Base-by-base conservation (phyloP, 176 grass and related monocot genomes). In the Chrysopogon serrulatus region DNA sequence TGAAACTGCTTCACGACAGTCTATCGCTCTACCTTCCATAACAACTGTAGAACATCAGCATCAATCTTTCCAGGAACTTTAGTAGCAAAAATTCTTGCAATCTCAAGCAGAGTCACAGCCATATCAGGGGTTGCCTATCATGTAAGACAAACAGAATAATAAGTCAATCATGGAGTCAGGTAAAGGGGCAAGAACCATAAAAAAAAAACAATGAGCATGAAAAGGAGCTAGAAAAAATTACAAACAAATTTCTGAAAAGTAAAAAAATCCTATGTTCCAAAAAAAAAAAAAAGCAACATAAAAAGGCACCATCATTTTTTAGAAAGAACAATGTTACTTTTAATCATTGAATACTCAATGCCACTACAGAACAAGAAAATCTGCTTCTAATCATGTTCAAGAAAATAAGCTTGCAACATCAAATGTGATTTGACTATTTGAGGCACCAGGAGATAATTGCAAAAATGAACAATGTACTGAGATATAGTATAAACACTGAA, bases 21-120 rank as follows among this genome's bases (percentile, higher is more conserved):
- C 84, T 94, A 99, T 93, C 91, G 80, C 77, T 47, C 84, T 94
- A 99, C 96, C 92, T 99, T 99, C 96, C 96, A 99, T 59, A 99
- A 80, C 66, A 99, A 82, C 85, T 99, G 96, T 75, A 99, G 80
- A 72, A 99, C 96, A 86, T 99, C 96, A 86, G 96, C 93, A 90
- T 99, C 93, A 71, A 96, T 99, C 80, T 99, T 99, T 78, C 96
- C 96, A 90, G 96, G 96, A 84, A 93, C 96, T 87, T 99, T 99
- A 30, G 96, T 99, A 45, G 96, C 96, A 90, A 99, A 99, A 85
- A 99, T 94, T 93, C 96, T 94, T 48, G 93, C 96, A 86, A 99
- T 99, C 81, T 99, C 96, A 92, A 99, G 91, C 70, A 99, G 91
- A 51, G 91, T 96, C 73, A 99, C 93, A 35, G 96, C 93, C 96